Base-by-base conservation (phyloP, 495 filamentous ascomycete genomes). In the Neurospora sp. region DNA sequence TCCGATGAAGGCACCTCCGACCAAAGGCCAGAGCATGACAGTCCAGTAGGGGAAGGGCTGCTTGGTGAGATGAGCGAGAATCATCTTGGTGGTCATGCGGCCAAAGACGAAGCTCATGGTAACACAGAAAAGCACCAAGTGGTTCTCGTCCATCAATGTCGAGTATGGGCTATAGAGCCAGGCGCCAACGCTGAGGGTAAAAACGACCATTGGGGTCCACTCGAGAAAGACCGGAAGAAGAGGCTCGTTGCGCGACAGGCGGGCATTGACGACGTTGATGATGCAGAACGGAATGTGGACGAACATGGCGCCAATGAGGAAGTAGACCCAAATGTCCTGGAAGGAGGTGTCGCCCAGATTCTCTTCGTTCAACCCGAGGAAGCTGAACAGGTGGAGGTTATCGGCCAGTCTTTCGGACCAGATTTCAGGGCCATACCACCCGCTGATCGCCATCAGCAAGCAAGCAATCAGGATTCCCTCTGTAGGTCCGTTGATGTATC, bases 81-180 rank as follows among this genome's bases (percentile, higher is more conserved):
- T 98, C 81, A 98, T 98, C 85, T 98, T 98, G 69, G 96, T 99
- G 3, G 96, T 98, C 94, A 99, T 97, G 72, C 96, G 93, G n/a
- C 96, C 96, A 80, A 98, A 98, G 72, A 98, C 96, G 74, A 98
- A 94, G 35, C 91, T 92, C 87, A 98, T 93, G 70, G 92, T 94
- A 68, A 96, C 85, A 85, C 96, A 98, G 81, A 97, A 97, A 12
- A 98, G 87, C 8, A 97, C 90, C 3, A 99, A 87, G 75, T 92
- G 90, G 82, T 98, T 97, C 44, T 96, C 89, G 14, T 81, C 80
- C 77, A 96, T 83, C 20, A 98, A 80, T 3, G 88, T 90, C 37
- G 93, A 96, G 82, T 97, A 87, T 1, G 94, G 94, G 8, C 91
- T 94, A 76, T 91, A 94, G 0, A 98, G 86, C 96, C 96, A 99